Base-by-base conservation (phyloP, 2,329 filamentous ascomycete species). In the Helminthosporium solani region DNA sequence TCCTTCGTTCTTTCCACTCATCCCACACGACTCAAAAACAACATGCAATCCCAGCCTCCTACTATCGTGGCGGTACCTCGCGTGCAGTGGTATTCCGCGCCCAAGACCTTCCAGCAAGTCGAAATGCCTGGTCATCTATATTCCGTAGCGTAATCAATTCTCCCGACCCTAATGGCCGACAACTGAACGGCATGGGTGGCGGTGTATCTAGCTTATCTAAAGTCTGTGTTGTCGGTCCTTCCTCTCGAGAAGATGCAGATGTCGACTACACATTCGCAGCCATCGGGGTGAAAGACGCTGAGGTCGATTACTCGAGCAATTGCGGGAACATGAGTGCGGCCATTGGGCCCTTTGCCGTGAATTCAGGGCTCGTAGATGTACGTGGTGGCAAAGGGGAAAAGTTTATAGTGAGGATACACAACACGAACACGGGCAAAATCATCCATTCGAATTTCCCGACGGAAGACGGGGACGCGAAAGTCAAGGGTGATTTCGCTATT, bases 241-340 rank as follows among this genome's bases (percentile, higher is more conserved):
- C 5, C 7, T 3, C 36, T n/a, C 35, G 18, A 8, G 33, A 49
- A 34, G 42, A 48, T 18, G 21, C 55, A 11, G 80, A 88, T 52
- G 74, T 88, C 11, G 82, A 87, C 48, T 89, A 85, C 60, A 90
- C 85, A 0, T 90, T 90, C 61, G 80, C 85, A 1, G 82, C 84
- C 31, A 73, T 89, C 6, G 85, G 85, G 2, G 78, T 89, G 43
- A 78, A 78, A 42, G 77, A 84, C 54, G 72, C 73, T 3, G 69
- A 73, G 25, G 75, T 90, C 2, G 86, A 89, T 58, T 78, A 81
- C 57, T 81, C 83, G 0, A 82, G 85, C 19, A 90, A 88, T 57
- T 89, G 86, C 61, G 86, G 86, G n/a, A 89, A 89, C 63, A 86
- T 90, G 83, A 81, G 76, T 5, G 77, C 79, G 33, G 78, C 82